Evolutionary conservation across 306 rosid species (phyloP).

Genomic region (Rubus idaeus): DNA sequence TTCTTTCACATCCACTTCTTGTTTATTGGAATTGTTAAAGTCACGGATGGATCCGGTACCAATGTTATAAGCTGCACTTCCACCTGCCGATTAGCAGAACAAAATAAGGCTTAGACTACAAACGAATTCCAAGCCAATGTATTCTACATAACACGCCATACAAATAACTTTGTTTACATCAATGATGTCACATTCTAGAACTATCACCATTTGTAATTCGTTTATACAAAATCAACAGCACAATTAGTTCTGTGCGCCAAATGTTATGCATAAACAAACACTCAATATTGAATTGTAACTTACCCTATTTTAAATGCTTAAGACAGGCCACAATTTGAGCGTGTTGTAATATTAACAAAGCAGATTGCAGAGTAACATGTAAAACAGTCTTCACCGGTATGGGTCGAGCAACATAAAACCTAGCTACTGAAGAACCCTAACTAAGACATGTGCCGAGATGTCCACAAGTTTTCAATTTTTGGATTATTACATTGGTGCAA

Average conservation of each 20-base stretch:
- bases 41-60: background rate
- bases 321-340: background rate
- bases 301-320: background rate
- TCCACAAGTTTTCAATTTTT: too few relatives aligned
- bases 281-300: background rate
- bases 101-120: background rate
- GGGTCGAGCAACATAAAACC: too few relatives aligned
- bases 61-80: background rate
- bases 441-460: too few relatives aligned
- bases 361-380: background rate
- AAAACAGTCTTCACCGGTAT: too few relatives aligned
- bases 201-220: background rate
- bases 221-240: background rate
- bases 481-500: too few relatives aligned
- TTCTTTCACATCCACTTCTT: conserved; percentile 12
- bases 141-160: background rate
- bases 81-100: background rate
- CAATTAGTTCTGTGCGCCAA: background rate
- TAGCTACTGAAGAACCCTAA: too few relatives aligned
- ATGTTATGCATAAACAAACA: too few relatives aligned
- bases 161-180: background rate
- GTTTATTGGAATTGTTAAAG: background rate
- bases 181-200: background rate
- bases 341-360: background rate
- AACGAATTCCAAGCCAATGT: background rate